These are phyloP conservation scores for Petunia hybrid DNA, from an alignment of 305 asterid genomes.

Conservation along the genomic window DNA sequence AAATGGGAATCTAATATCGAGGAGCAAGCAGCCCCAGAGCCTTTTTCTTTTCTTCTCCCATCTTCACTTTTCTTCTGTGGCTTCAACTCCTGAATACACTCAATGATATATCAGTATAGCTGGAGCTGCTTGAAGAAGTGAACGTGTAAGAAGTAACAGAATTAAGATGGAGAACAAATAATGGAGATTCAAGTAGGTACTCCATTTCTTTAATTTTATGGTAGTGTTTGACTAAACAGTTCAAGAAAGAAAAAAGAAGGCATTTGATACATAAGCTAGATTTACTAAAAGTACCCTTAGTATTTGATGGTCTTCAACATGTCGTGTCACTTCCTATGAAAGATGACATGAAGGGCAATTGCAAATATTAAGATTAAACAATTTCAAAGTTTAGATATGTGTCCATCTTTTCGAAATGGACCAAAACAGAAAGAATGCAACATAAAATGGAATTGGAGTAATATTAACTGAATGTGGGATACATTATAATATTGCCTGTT, in stretches of 20 bases:
- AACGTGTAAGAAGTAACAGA: neutral
- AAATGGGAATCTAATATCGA: neutral
- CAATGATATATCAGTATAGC: constrained; percentile 3
- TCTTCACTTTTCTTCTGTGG: neutral
- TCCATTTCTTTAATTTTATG: neutral
- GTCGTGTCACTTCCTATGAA: constrained; percentile 13
- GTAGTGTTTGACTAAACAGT: neutral
- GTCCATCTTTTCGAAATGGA: neutral
- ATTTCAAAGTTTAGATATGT: neutral
- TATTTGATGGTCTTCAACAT: neutral
- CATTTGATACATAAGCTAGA: neutral
- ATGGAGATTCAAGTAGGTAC: constrained; percentile 2
- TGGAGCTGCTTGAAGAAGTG: constrained; percentile 9
- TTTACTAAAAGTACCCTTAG: neutral
- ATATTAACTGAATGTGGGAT: neutral
- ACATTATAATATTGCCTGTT: neutral
- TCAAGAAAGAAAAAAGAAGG: neutral
- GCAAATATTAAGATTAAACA: neutral
- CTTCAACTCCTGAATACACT: neutral
- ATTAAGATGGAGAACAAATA: neutral
- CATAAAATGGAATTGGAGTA: neutral
- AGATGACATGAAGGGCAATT: neutral
- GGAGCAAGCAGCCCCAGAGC: neutral
- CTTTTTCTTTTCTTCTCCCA: neutral
- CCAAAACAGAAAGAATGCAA: constrained; percentile 8